phyloP scores from a whole-genome alignment of 495 filamentous ascomycete species.

The Filosporella fistucella region DNA sequence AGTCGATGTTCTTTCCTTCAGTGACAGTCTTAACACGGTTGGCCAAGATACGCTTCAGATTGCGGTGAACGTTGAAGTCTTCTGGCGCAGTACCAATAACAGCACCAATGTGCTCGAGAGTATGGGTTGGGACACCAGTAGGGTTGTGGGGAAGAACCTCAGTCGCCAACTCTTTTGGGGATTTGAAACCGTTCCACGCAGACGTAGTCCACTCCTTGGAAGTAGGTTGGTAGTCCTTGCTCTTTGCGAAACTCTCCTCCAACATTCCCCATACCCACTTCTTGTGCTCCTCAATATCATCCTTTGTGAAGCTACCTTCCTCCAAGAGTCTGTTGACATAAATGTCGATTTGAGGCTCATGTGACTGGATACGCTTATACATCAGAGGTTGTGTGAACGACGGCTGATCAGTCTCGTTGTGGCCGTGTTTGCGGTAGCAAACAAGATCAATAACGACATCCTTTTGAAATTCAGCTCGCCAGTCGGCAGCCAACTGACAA shows the following conservation, averaged over 20 bases:
- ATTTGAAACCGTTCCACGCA: slow-evolving; percentile 99
- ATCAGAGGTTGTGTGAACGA: slow-evolving; percentile 99
- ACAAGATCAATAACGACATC: slow-evolving; percentile 97
- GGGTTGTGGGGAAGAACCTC: slow-evolving; percentile 92
- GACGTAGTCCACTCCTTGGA: slow-evolving; percentile 98
- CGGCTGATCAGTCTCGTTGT: slow-evolving; percentile 99
- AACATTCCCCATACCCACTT: slow-evolving; percentile 99
- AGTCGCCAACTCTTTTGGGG: slow-evolving; percentile 91
- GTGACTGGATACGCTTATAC: slow-evolving; percentile 91
- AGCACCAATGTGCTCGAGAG: slow-evolving; percentile 72
- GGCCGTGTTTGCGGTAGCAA: slow-evolving; percentile 97
- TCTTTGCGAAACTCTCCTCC: slow-evolving; percentile 91
- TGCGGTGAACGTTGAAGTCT: slow-evolving; percentile 83
- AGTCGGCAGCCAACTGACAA: slow-evolving; percentile 93
- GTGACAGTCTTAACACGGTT: slow-evolving; percentile 88
- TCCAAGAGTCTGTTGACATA: slow-evolving; percentile 85
- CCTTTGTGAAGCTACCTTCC: slow-evolving; percentile 92
- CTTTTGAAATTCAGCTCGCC: slow-evolving; percentile 95
- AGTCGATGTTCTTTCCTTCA: slow-evolving; percentile 94
- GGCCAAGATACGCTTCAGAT: slow-evolving; percentile 92
- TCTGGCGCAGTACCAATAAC: slow-evolving; percentile 73
- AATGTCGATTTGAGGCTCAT: slow-evolving; percentile 75
- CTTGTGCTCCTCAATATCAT: slow-evolving; percentile 98
- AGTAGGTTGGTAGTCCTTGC: slow-evolving; percentile 94
- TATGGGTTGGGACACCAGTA: slow-evolving; percentile 68